Percentiles rank a stretch among this genome's conserved stretches.
Evolutionary conservation across 345 rosid genomes (phyloP).

Genomic region (Brassica rapa): DNA sequence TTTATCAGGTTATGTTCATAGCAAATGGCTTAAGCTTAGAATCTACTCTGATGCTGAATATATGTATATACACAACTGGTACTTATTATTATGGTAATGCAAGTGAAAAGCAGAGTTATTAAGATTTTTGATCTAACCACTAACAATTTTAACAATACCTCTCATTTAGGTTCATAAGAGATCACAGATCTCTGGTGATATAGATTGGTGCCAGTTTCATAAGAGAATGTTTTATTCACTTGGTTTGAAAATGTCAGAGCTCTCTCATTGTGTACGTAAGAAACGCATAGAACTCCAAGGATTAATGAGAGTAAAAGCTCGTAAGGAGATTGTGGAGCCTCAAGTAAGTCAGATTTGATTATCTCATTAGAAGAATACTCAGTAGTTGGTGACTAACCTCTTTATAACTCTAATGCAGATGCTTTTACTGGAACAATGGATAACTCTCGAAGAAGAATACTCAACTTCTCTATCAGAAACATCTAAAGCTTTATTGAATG

Average conservation of each 20-base stretch:
- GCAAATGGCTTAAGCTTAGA: too few species aligned
- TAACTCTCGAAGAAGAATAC: slow-evolving; percentile 55
- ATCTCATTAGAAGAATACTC: too few species aligned
- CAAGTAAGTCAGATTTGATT: slow-evolving; percentile 54
- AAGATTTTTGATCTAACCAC: too few species aligned
- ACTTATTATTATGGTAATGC: too few species aligned
- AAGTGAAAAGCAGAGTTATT: too few species aligned
- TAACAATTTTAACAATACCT: too few species aligned
- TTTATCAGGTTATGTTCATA: too few species aligned
- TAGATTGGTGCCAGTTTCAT: too few species aligned
- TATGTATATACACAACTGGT: too few species aligned
- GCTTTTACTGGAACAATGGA: slow-evolving; percentile 82
- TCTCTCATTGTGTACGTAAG: slow-evolving; percentile 58
- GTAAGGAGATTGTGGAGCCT: slow-evolving; percentile 57
- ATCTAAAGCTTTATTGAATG: slow-evolving; percentile 58
- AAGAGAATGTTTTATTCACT: slow-evolving; percentile 69
- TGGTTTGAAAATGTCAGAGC: slow-evolving; percentile 55
- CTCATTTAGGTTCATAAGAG: too few species aligned
- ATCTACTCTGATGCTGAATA: too few species aligned
- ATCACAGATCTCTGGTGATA: too few species aligned
- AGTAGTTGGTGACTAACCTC: slow-evolving; percentile 1
- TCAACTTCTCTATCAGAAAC: slow-evolving; percentile 56
- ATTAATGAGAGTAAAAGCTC: slow-evolving; percentile 46
- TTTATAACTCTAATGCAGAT: slow-evolving; percentile 46
- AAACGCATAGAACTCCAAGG: slow-evolving; percentile 58